Evolutionary conservation across 805 yeast species (phyloP), one percentile per base, ranked within the genome.

Genomic region (Zygosaccharomyces bisporus): DNA sequence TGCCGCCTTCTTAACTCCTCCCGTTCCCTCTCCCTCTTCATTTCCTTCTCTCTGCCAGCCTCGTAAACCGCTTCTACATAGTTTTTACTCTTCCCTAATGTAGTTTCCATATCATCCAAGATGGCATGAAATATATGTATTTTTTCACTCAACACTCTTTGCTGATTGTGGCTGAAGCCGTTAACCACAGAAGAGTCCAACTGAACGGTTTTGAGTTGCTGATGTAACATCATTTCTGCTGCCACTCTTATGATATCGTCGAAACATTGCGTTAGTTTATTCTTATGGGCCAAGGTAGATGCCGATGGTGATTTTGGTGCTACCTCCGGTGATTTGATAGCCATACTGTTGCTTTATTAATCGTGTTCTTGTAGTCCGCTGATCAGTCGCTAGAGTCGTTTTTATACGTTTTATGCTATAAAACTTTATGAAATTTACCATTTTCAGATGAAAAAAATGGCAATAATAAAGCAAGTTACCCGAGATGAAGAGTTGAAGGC

Each of bases 191-290:
- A 45, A 2, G 53, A 46, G 45, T 61, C 62, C 12, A 61, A 41
- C 40, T 61, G 65, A 12, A 62, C 61, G 3, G 65, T 61, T 39
- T 61, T 64, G 34, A 62, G 36, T 46, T 64, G 68, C 47, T 64
- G 66, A 41, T 64, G 66, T 2, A 61, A 53, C 45, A 64, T 46
- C 63, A 64, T 55, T 34, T 66, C 71, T 20, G 63, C 63, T 3
- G 64, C 61, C 10, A 59, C 53, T 38, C 49, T 56, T 53, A 64
- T 45, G 9, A 64, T 59, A 31, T 61, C 67, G 45, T 64, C 63
- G 25, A 62, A 61, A 44, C 66, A 61, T 30, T 55, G 57, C 3
- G 65, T 59, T 13, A 63, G 49, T 44, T 53, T 58, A 31, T 62
- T 63, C 32, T 49, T 56, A 21, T 53, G 47, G 18, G 25, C 36